These are phyloP conservation scores for Aspergillus ellipticus DNA, from an alignment of 495 filamentous ascomycete species.

Conservation along the genomic window DNA sequence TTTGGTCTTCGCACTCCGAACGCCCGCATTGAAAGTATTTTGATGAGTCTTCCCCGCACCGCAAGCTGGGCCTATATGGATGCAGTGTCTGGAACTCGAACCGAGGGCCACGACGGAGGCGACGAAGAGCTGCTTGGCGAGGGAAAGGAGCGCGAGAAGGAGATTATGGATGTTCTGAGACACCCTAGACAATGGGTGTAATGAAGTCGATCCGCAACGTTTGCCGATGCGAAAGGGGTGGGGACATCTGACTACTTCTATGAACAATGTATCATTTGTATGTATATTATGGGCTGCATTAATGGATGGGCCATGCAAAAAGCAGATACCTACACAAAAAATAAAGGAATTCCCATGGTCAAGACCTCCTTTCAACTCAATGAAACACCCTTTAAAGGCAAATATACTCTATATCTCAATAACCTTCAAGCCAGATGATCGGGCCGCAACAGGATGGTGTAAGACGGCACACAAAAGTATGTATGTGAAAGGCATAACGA, in stretches of 20 bases:
- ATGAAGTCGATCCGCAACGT: background rate
- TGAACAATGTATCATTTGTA: slow-evolving; percentile 3
- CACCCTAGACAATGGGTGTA: slow-evolving; percentile 90
- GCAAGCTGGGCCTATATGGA: slow-evolving; percentile 97
- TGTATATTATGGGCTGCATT: slow-evolving; percentile 3
- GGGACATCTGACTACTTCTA: background rate
- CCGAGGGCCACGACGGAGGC: slow-evolving; percentile 29
- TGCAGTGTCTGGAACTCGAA: slow-evolving; percentile 44
- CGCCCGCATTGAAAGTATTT: slow-evolving; percentile 87
- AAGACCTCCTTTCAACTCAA: background rate
- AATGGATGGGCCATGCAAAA: background rate
- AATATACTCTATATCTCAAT: background rate
- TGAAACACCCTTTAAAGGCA: background rate
- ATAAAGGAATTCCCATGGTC: background rate
- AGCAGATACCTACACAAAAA: background rate
- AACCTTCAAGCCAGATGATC: background rate
- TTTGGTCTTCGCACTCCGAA: slow-evolving; percentile 94
- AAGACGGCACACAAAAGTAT: background rate
- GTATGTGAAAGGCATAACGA: background rate
- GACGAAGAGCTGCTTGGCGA: slow-evolving; percentile 38
- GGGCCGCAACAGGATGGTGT: slow-evolving; percentile 1
- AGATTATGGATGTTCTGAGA: slow-evolving; percentile 78
- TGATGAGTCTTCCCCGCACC: slow-evolving; percentile 94
- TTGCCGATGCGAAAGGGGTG: background rate
- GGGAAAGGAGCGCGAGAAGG: slow-evolving; percentile 52